Conservation (phyloP, 129 eudicot species). For the Helichrysum umbraculigerum region DNA sequence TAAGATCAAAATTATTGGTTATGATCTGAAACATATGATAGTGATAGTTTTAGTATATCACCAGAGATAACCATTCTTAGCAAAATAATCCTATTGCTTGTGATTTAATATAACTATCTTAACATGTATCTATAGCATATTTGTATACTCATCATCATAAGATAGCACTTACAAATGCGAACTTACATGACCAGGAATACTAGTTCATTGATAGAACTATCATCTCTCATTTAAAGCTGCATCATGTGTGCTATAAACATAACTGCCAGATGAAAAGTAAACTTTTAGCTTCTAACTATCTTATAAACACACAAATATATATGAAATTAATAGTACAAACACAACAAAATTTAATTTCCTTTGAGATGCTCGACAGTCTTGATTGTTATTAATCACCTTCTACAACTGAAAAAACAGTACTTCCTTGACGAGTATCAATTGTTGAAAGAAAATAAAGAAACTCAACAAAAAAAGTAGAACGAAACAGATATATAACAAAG, state of each 20-base stretch:
- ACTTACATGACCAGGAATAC: neutral
- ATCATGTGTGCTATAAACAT: neutral
- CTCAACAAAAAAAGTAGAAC: neutral
- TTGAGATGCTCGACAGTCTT: neutral
- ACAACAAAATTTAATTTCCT: neutral
- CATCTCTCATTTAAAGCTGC: neutral
- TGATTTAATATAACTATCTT: neutral
- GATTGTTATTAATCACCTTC: neutral
- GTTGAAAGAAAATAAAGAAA: neutral
- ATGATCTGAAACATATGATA: neutral
- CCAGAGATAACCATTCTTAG: too few relatives aligned
- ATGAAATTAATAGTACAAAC: neutral
- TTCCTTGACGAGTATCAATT: neutral
- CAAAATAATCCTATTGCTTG: neutral
- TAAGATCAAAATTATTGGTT: too few relatives aligned
- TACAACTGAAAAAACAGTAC: neutral
- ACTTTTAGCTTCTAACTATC: neutral
- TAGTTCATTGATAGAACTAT: neutral
- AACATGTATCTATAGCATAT: neutral
- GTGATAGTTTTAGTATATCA: neutral
- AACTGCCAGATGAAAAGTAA: neutral
- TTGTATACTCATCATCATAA: neutral
- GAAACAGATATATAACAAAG: neutral
- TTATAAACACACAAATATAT: neutral
- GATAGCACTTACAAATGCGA: neutral